phyloP scores from a whole-genome alignment of 306 rosid genomes.

The Sindora glabra region DNA sequence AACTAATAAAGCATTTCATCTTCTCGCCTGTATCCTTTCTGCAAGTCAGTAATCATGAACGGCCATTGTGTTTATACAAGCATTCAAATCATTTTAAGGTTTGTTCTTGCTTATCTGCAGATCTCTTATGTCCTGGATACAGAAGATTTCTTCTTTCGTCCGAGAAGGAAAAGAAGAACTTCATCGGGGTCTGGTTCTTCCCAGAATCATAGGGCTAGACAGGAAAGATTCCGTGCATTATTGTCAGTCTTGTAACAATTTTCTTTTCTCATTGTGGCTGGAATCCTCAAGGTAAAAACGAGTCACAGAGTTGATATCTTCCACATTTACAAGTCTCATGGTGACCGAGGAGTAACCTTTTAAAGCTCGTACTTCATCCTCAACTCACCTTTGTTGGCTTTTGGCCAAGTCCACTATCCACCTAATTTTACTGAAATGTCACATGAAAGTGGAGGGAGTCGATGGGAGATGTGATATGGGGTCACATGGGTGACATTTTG shows the following conservation, averaged over 20 bases:
- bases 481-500: conserved; percentile 25
- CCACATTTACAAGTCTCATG: not conserved
- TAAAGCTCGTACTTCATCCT: conserved; percentile 17
- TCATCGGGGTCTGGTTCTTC: conserved; percentile 18
- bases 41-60: not conserved
- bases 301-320: conserved; percentile 11
- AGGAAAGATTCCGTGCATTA: conserved; percentile 61
- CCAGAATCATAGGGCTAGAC: conserved; percentile 30
- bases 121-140: conserved; percentile 87
- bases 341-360: conserved; percentile 15
- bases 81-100: not conserved
- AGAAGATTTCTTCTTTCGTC: conserved; percentile 79
- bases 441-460: conserved; percentile 24
- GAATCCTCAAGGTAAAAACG: conserved; percentile 3
- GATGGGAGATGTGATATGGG: conserved; percentile 16
- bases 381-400: conserved; percentile 22
- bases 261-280: not conserved
- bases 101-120: conserved; percentile 40
- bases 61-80: not conserved
- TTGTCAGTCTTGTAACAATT: conserved; percentile 19
- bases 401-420: not conserved
- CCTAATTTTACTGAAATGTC: conserved; percentile 16
- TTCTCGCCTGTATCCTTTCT: not conserved
- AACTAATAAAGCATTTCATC: too few relatives aligned
- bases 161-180: conserved; percentile 34